Percentiles rank a stretch among this genome's conserved stretches.
These are phyloP conservation scores for Debaryomyces prosopidis DNA, from an alignment of 805 yeast genomes.

Conservation along the genomic window DNA sequence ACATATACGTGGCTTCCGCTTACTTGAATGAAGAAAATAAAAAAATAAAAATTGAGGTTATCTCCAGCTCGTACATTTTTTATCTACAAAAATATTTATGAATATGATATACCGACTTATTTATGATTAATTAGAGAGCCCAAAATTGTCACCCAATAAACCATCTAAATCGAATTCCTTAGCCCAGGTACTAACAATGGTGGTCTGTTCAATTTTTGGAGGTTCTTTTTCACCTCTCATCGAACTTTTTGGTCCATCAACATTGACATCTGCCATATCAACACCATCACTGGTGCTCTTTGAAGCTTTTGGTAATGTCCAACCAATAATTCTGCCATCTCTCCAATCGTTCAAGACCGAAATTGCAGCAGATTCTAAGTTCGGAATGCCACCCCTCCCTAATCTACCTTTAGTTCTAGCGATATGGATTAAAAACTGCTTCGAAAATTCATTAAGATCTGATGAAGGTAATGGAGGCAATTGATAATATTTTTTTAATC, in stretches of 20 bases:
- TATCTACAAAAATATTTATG: background rate
- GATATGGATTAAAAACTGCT: slow-evolving; percentile 85
- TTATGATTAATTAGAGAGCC: slow-evolving; percentile 17
- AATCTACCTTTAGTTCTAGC: slow-evolving; percentile 92
- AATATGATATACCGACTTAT: background rate
- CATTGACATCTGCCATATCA: slow-evolving; percentile 15
- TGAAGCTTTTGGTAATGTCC: slow-evolving; percentile 72
- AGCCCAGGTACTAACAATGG: slow-evolving; percentile 88
- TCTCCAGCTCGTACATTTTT: too few relatives aligned
- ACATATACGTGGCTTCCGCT: background rate
- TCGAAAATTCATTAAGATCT: slow-evolving; percentile 75
- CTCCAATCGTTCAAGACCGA: slow-evolving; percentile 92
- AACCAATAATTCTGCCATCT: slow-evolving; percentile 90
- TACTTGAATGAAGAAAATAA: too few relatives aligned
- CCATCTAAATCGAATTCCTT: slow-evolving; percentile 92
- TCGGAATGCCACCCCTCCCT: slow-evolving; percentile 91
- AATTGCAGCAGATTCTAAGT: slow-evolving; percentile 79
- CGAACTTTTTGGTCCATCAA: slow-evolving; percentile 38
- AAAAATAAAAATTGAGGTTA: too few relatives aligned
- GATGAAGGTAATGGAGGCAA: slow-evolving; percentile 77
- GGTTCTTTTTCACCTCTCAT: slow-evolving; percentile 46
- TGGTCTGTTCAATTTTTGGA: slow-evolving; percentile 61
- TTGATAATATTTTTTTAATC: slow-evolving; percentile 70
- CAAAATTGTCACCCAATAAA: slow-evolving; percentile 54
- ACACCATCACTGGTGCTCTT: slow-evolving; percentile 27